phyloP scores from a whole-genome alignment of 1,284 basidiomycete species.

The Butyriboletus appendiculatus region DNA sequence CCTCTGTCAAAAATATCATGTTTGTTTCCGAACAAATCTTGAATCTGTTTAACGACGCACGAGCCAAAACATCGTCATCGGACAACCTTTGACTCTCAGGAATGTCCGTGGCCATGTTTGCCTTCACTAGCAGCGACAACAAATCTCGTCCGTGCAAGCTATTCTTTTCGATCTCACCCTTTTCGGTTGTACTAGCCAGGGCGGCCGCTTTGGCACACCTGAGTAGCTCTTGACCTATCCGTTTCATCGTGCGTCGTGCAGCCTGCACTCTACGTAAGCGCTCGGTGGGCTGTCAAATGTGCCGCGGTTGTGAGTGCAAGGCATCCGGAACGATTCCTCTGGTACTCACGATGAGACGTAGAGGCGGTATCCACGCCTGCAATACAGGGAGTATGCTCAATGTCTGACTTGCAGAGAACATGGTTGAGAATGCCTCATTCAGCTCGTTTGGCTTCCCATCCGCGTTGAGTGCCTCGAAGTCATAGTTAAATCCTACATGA shows the following conservation, averaged over 20 bases:
- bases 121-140: conserved; percentile 56
- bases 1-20: conserved; percentile 28
- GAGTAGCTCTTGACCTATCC: conserved; percentile 49
- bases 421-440: conserved; percentile 46
- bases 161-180: conserved; percentile 33
- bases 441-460: conserved; percentile 46
- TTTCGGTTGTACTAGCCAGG: conserved; percentile 24
- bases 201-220: conserved; percentile 44
- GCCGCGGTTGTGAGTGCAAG: background rate
- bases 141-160: conserved; percentile 45
- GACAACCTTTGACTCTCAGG: conserved; percentile 59
- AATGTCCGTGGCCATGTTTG: conserved; percentile 65
- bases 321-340: background rate
- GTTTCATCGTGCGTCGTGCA: conserved; percentile 29
- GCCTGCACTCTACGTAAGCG: conserved; percentile 8
- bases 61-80: conserved; percentile 75
- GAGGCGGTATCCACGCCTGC: conserved; percentile 41
- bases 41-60: conserved; percentile 43
- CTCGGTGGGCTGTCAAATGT: conserved; percentile 16
- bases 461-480: conserved; percentile 54
- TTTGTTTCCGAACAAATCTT: background rate
- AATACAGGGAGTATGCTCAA: conserved; percentile 36
- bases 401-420: conserved; percentile 37
- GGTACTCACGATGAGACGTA: conserved; percentile 44
- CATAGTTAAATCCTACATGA: conserved; percentile 60